Base-by-base conservation (phyloP, 2,329 filamentous ascomycete genomes). In the Epichloe amarillans region DNA sequence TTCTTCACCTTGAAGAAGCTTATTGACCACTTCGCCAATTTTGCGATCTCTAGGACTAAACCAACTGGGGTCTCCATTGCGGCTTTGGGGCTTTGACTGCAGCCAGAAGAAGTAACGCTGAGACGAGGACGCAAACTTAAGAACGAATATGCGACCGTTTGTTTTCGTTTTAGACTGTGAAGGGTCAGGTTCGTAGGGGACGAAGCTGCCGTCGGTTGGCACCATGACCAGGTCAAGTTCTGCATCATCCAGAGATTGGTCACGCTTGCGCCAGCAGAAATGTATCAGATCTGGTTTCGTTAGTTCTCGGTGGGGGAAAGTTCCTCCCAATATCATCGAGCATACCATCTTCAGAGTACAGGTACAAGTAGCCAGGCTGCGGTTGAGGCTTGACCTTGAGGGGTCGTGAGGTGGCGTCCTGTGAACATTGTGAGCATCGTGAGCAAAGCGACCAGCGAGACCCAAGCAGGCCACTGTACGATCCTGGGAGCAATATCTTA, bases 31-130 rank as follows among this genome's bases (percentile, higher is more conserved):
- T 52, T 93, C 81, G 33, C 89, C 90, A 56, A 96, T 82, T 72
- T 88, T 91, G 61, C 84, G 75, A 66, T 97, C 91, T 51, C 90
- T 79, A 47, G 84, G 79, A 68, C 88, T 95, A 69, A 95, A 86
- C 77, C 80, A 89, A 68, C 80, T 82, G 7, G 82, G 72, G 58
- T 91, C 82, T 47, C 74, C 84, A 64, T 71, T 77, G 56, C 72
- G 77, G 63, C 69, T 80, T 69, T 96, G 89, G 35, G 84, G 79
- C 69, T 90, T 90, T 33, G 88, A 93, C 70, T 98, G 93, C 63
- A 98, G 74, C 90, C 91, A 98, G 74, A 97, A 98, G 53, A 96
- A 76, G 69, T 97, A 78, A 62, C 90, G 83, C 68, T 94, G 84
- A 52, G 89, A 93, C 55, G 88, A 95, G 12, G 90, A 96, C 33